These are phyloP conservation scores for Nevesoporus exiguus DNA, from an alignment of 768 basidiomycete genomes.

Conservation along the genomic window DNA sequence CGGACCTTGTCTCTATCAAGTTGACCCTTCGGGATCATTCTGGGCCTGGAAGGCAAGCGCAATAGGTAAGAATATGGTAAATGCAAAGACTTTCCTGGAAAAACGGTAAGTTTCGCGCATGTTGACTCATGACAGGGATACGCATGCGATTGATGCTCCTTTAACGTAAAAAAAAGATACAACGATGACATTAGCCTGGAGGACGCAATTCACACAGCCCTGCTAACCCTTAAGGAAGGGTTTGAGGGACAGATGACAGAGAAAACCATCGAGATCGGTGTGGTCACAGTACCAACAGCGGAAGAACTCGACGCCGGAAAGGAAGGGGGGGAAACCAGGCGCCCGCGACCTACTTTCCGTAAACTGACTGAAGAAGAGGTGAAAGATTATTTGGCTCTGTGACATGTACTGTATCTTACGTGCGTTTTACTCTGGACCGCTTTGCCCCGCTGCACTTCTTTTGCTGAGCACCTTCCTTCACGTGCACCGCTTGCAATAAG, in stretches of 20 bases:
- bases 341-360: slow-evolving; percentile 86
- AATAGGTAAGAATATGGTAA: slow-evolving; percentile 99
- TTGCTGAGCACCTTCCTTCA: slow-evolving; percentile 18
- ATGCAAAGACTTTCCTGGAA: slow-evolving; percentile 98
- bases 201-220: slow-evolving; percentile 97
- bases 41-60: slow-evolving; percentile 99
- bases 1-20: slow-evolving; percentile 97
- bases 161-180: slow-evolving; percentile 70
- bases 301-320: slow-evolving; percentile 59
- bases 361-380: slow-evolving; percentile 97
- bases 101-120: slow-evolving; percentile 69
- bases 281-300: slow-evolving; percentile 83
- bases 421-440: slow-evolving; percentile 27
- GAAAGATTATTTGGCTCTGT: slow-evolving; percentile 89
- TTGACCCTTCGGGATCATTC: slow-evolving; percentile 97
- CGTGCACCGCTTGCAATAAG: slow-evolving; percentile 3
- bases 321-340: slow-evolving; percentile 62
- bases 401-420: slow-evolving; percentile 35
- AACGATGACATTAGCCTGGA: slow-evolving; percentile 99
- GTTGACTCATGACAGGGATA: slow-evolving; percentile 19
- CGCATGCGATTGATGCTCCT: slow-evolving; percentile 15
- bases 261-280: slow-evolving; percentile 98
- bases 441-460: slow-evolving; percentile 6
- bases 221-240: slow-evolving; percentile 96
- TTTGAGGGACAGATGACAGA: slow-evolving; percentile 99